Base-by-base conservation (phyloP, 2,329 filamentous ascomycete genomes). In the Dactylellina parvicollis region DNA sequence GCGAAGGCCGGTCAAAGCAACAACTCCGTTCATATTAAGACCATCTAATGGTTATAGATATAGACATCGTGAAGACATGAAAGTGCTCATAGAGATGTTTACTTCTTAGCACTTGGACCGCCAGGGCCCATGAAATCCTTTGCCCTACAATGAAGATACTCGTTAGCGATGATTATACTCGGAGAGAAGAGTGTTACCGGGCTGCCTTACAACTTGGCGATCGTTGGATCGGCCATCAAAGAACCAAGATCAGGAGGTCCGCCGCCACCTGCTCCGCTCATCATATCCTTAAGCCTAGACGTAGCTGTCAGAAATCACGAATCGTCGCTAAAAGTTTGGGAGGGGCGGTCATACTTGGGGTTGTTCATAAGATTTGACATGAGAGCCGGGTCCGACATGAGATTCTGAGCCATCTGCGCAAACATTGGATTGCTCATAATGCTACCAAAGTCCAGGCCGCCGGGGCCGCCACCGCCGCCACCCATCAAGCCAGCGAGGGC, bases 391-490 rank as follows among this genome's bases (percentile, higher is more conserved):
- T 99, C 97, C 83, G 88, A 92, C 95, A 98, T 98, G 62, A 99
- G 82, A 82, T 92, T 96, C 84, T 97, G 92, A 3, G 95, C 95
- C 92, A 98, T 97, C 83, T 87, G 91, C 55, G 92, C 88, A 83
- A 99, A 96, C 95, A 98, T 98, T 64, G 95, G 95, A 84, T 98
- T 99, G 84, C 85, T 92, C 92, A 98, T 96, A 81, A 99, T 89
- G 75, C 87, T 87, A 75, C 87, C 83, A 22, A 99, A 84, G 81
- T 98, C 94, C 90, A 96, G 95, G 61, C 91, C 92, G 56, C 90
- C 90, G 5, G 84, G 88, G 8, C 82, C 87, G 24, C 82, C 85
- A 12, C 84, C 88, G 22, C 84, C 85, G 18, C 84, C 84, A 40
- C 88, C 89, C 76, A 93, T 84, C 89, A 93, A 90, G 78, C 88